These are phyloP conservation scores for Yamadazyma akitaensis DNA, from an alignment of 805 yeast genomes.

Conservation along the genomic window DNA sequence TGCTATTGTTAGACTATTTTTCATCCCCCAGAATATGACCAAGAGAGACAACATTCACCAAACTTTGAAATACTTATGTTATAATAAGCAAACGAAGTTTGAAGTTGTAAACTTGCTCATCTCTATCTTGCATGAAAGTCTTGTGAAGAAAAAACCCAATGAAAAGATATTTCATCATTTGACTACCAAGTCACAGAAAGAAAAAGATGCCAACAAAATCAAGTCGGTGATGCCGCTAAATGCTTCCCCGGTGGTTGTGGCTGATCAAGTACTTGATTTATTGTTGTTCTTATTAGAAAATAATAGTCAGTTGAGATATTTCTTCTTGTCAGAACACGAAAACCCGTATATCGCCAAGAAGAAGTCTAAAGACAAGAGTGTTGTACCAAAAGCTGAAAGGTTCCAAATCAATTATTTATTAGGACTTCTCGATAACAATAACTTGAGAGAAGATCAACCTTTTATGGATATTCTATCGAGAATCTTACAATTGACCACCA, in stretches of 20 bases:
- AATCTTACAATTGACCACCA: constrained; percentile 71
- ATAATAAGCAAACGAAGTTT: constrained; percentile 71
- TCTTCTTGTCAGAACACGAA: constrained; percentile 74
- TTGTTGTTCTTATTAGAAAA: constrained; percentile 66
- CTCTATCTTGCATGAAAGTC: constrained; percentile 74
- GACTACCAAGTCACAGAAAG: constrained; percentile 38
- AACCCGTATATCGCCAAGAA: constrained; percentile 37
- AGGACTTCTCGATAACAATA: constrained; percentile 54
- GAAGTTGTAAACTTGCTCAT: constrained; percentile 70
- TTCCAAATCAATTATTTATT: constrained; percentile 75
- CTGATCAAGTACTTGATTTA: constrained; percentile 74
- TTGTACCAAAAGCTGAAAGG: constrained; percentile 27
- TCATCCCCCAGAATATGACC: constrained; percentile 64
- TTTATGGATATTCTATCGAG: constrained; percentile 75
- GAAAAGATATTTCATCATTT: constrained; percentile 61
- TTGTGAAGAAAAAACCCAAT: constrained; percentile 53
- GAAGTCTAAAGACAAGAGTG: constrained; percentile 29
- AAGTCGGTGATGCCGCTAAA: constrained; percentile 46
- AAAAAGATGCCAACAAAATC: background rate
- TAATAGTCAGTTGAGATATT: constrained; percentile 65
- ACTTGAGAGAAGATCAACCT: constrained; percentile 69
- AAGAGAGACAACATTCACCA: constrained; percentile 64
- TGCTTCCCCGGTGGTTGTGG: constrained; percentile 66
- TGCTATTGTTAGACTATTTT: constrained; percentile 64
- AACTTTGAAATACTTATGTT: constrained; percentile 63